phyloP scores from a whole-genome alignment of 495 filamentous ascomycete genomes.

The Talaromyces trachyspermus region DNA sequence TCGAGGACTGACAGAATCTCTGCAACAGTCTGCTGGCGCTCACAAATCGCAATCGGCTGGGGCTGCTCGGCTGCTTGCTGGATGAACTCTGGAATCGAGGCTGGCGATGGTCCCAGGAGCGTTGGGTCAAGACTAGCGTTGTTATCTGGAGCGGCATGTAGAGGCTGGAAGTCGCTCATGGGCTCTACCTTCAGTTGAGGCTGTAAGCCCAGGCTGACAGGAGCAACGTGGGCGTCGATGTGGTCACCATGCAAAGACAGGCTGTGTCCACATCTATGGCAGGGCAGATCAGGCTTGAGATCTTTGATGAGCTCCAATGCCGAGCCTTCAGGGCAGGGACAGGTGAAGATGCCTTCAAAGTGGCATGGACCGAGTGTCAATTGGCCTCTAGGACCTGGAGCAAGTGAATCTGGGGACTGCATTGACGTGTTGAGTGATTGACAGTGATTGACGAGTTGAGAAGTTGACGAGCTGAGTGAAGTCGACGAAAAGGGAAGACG shows the following conservation, averaged over 20 bases:
- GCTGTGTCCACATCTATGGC: neutral
- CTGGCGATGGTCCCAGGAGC: too few relatives aligned
- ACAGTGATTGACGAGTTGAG: neutral
- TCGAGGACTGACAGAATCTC: neutral
- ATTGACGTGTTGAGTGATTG: neutral
- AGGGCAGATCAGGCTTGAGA: neutral
- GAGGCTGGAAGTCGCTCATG: neutral
- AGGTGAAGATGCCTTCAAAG: slow-evolving; percentile 1
- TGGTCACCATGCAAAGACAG: neutral
- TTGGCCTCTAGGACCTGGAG: neutral
- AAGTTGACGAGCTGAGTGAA: neutral
- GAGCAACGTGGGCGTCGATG: neutral
- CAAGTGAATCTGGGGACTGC: neutral
- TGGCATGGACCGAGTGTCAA: neutral
- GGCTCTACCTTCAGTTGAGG: neutral
- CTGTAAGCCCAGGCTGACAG: neutral
- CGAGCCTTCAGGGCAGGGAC: slow-evolving; percentile 2
- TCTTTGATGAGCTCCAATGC: neutral
- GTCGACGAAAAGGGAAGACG: neutral
- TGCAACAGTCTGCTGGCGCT: neutral
- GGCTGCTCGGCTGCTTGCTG: too few relatives aligned
- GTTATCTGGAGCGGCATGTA: too few relatives aligned
- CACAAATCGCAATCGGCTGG: too few relatives aligned
- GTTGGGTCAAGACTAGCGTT: too few relatives aligned
- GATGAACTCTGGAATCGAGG: too few relatives aligned